phyloP scores from a whole-genome alignment of 2,329 filamentous ascomycete species.

The Arthrocladium fulminans region DNA sequence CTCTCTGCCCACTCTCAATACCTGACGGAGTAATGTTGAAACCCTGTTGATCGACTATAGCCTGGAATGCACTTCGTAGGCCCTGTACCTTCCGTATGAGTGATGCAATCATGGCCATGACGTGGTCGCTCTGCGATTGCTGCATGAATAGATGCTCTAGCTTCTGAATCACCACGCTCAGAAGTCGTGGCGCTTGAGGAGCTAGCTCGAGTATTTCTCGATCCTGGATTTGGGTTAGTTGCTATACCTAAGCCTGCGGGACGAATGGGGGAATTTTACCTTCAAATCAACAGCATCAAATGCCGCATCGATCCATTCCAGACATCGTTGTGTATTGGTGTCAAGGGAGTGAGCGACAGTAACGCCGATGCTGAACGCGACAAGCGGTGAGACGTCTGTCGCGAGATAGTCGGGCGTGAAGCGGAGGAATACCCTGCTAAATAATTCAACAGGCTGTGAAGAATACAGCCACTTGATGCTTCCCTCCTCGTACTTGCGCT shows the following conservation, averaged over 20 bases:
- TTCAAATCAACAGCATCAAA: conserved; percentile 45
- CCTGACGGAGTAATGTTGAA: too few relatives aligned
- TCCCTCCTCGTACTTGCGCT: conserved; percentile 36
- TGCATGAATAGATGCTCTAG: conserved; percentile 44
- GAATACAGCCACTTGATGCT: conserved; percentile 54
- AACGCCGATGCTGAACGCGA: conserved; percentile 52
- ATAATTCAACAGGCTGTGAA: conserved; percentile 49
- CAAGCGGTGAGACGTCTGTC: conserved; percentile 46
- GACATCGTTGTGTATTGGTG: conserved; percentile 45
- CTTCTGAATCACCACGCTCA: conserved; percentile 41
- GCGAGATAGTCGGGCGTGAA: conserved; percentile 48
- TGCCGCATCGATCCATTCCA: conserved; percentile 51
- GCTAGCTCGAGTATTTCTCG: conserved; percentile 22
- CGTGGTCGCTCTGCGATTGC: conserved; percentile 44
- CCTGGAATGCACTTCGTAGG: conserved; percentile 11
- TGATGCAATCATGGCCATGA: conserved; percentile 43
- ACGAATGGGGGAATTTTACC: conserved; percentile 31
- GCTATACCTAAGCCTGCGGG: neutral
- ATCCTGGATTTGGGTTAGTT: conserved; percentile 18
- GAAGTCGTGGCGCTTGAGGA: conserved; percentile 19
- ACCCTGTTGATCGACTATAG: neutral
- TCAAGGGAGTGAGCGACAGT: conserved; percentile 51
- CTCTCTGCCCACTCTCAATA: neutral
- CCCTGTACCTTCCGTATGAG: conserved; percentile 37
- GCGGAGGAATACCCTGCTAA: conserved; percentile 52